Percentiles rank a stretch among this genome's conserved stretches.
Conservation (phyloP, 139 green algal genomes). For the Chlorella vulgaris region DNA sequence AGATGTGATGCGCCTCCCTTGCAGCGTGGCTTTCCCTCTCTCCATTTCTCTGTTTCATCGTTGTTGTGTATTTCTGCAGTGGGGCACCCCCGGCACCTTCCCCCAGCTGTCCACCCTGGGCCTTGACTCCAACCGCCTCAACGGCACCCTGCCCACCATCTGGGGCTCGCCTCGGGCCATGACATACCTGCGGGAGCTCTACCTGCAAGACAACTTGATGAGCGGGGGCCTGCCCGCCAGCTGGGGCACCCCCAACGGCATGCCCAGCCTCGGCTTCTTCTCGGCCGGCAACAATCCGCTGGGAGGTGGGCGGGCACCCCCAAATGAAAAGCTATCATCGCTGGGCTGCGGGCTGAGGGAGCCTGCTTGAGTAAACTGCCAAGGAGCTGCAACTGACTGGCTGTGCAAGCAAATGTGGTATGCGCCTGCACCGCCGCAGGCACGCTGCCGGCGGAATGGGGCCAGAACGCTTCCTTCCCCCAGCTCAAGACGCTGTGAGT, state of each 20-base stretch:
- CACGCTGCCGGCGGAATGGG: conserved; percentile 26
- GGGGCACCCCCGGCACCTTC: conserved; percentile 22
- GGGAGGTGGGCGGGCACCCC: not conserved
- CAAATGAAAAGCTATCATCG: too few relatives aligned
- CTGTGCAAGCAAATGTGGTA: not conserved
- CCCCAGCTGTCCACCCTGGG: conserved; percentile 8
- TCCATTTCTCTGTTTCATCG: not conserved
- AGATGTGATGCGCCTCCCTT: not conserved
- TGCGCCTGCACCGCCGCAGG: not conserved
- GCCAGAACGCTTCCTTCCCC: not conserved
- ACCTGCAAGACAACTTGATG: conserved; percentile 42
- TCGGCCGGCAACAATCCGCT: conserved; percentile 25
- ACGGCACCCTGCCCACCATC: conserved; percentile 18
- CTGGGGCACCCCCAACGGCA: not conserved
- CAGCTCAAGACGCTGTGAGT: conserved; percentile 22
- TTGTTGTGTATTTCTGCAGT: not conserved
- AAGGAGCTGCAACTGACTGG: not conserved
- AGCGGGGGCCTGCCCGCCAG: conserved; percentile 33
- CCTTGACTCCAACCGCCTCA: conserved; percentile 19
- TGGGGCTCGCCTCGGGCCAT: conserved; percentile 14
- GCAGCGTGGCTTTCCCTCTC: not conserved
- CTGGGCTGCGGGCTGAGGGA: not conserved
- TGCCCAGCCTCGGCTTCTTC: conserved; percentile 12
- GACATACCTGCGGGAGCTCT: conserved; percentile 20
- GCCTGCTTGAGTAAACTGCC: not conserved